These are phyloP conservation scores for Ogataea wickerhamii DNA, from an alignment of 805 yeast genomes.

Conservation along the genomic window DNA sequence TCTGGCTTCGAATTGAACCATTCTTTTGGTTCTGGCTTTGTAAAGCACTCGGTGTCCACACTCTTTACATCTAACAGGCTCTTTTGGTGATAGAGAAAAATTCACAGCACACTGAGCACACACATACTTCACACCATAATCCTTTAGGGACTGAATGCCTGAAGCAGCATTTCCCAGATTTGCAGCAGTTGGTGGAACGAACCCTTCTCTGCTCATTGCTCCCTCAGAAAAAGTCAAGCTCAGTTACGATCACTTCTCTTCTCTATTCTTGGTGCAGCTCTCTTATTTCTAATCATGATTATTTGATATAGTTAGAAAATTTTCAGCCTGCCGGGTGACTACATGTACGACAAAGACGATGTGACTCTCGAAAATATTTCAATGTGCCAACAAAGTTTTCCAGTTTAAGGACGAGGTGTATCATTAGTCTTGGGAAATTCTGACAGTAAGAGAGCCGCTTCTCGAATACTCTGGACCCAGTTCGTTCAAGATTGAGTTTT, in stretches of 20 bases:
- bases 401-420: background rate
- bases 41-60: constrained; percentile 98
- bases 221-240: background rate
- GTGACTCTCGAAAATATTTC: background rate
- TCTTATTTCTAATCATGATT: background rate
- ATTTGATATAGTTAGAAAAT: background rate
- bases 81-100: constrained; percentile 83
- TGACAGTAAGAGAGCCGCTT: too few relatives aligned
- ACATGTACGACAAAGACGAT: background rate
- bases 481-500: too few relatives aligned
- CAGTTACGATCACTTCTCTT: too few relatives aligned
- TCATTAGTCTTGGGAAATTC: too few relatives aligned
- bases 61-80: constrained; percentile 96
- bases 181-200: constrained; percentile 73
- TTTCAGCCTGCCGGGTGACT: constrained; percentile 1
- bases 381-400: constrained; percentile 2
- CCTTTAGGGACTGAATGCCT: constrained; percentile 60
- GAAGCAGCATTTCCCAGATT: constrained; percentile 82
- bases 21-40: constrained; percentile 96
- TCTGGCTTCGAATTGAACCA: constrained; percentile 87
- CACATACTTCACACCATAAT: constrained; percentile 85
- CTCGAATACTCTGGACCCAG: too few relatives aligned
- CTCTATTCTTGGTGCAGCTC: background rate
- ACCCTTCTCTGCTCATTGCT: constrained; percentile 72
- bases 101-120: constrained; percentile 96